These are phyloP conservation scores for Sarocladium kiliense DNA, from an alignment of 2,329 filamentous ascomycete genomes.

Conservation along the genomic window DNA sequence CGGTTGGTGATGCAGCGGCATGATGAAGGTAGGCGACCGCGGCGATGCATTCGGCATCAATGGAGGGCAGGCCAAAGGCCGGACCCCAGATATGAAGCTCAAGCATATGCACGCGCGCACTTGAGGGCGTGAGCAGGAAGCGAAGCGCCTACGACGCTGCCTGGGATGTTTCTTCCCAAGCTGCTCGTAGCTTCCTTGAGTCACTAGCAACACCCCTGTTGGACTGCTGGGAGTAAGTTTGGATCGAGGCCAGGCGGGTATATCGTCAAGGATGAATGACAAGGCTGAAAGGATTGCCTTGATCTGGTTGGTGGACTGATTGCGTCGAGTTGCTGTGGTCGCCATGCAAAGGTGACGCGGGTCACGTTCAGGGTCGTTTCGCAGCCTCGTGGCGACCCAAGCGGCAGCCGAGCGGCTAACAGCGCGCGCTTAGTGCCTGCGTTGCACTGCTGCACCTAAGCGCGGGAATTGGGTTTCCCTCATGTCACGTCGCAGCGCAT, in stretches of 20 bases:
- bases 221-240: too few relatives aligned
- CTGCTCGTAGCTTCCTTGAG: background rate
- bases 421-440: background rate
- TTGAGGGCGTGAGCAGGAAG: background rate
- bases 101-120: conserved; percentile 22
- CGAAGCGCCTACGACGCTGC: background rate
- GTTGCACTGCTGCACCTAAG: background rate
- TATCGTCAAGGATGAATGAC: background rate
- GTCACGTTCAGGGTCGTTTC: background rate
- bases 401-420: conserved; percentile 7
- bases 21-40: conserved; percentile 70
- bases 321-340: background rate
- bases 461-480: background rate
- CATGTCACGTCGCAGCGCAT: background rate
- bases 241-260: background rate
- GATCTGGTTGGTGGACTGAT: background rate
- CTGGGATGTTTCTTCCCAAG: background rate
- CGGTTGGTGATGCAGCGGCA: conserved; percentile 46
- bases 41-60: conserved; percentile 87
- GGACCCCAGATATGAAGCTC: conserved; percentile 88
- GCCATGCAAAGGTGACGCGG: background rate
- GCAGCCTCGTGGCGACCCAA: background rate
- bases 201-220: too few relatives aligned
- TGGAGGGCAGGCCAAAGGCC: conserved; percentile 81
- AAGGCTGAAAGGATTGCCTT: background rate